Percentiles rank a stretch among this genome's conserved stretches.
Evolutionary conservation across 2,329 filamentous ascomycete genomes (phyloP).

Genomic region (Daldinia sp.): DNA sequence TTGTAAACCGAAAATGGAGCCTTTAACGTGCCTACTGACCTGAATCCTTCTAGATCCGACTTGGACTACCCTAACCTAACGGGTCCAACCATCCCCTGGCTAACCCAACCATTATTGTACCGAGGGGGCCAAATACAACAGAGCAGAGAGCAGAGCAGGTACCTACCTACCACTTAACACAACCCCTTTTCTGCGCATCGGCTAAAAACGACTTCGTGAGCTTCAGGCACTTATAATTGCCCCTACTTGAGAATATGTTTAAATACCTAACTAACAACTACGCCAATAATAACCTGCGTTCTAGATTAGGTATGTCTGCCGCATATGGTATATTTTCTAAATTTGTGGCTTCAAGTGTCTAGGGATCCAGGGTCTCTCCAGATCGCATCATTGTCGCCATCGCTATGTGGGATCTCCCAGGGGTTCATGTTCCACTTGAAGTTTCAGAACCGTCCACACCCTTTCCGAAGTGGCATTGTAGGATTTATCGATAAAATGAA

Average conservation of each 20-base stretch:
- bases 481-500: slow-evolving; percentile 20
- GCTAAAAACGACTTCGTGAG: slow-evolving; percentile 31
- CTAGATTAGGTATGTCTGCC: not conserved
- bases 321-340: slow-evolving; percentile 6
- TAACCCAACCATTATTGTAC: slow-evolving; percentile 8
- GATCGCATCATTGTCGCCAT: slow-evolving; percentile 43
- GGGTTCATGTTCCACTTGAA: slow-evolving; percentile 42
- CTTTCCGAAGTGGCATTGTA: slow-evolving; percentile 28
- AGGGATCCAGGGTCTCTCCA: slow-evolving; percentile 29
- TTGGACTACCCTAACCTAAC: slow-evolving; percentile 1
- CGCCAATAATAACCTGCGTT: not conserved
- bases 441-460: slow-evolving; percentile 44
- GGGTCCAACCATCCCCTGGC: slow-evolving; percentile 2
- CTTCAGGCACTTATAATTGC: slow-evolving; percentile 16
- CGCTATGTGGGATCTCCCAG: slow-evolving; percentile 33
- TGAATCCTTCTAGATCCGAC: slow-evolving; percentile 17
- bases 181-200: slow-evolving; percentile 39
- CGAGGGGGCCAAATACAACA: slow-evolving; percentile 14
- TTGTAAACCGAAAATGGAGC: slow-evolving; percentile 20
- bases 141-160: slow-evolving; percentile 27
- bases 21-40: slow-evolving; percentile 17
- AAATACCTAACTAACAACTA: not conserved
- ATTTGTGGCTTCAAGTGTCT: slow-evolving; percentile 16
- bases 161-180: slow-evolving; percentile 13
- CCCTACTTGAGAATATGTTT: not conserved